phyloP scores from a whole-genome alignment of 306 rosid genomes.

The Gastrolobium bilobum region DNA sequence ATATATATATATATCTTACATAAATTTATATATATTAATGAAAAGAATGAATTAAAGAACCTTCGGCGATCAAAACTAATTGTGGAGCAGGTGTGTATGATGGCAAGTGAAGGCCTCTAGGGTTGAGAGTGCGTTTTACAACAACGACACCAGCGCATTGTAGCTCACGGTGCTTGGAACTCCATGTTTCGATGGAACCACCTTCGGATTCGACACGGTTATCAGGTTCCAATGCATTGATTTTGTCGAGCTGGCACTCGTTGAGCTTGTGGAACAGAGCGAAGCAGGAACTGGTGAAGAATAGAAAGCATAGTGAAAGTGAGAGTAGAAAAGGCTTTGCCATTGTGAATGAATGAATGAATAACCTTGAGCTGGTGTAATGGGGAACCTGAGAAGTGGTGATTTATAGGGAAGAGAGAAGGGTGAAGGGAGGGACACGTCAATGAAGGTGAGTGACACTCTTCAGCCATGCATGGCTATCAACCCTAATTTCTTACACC shows the following conservation, averaged over 20 bases:
- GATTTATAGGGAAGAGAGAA: slow-evolving; percentile 38
- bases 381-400: not conserved
- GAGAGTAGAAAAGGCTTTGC: slow-evolving; percentile 31
- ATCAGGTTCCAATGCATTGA: slow-evolving; percentile 51
- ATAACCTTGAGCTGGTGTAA: slow-evolving; percentile 7
- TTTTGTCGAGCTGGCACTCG: slow-evolving; percentile 39
- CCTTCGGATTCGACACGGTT: slow-evolving; percentile 45
- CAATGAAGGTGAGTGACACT: slow-evolving; percentile 45
- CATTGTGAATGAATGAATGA: slow-evolving; percentile 28
- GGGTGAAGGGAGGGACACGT: slow-evolving; percentile 48
- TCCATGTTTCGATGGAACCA: slow-evolving; percentile 50
- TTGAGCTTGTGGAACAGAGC: slow-evolving; percentile 23
- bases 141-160: slow-evolving; percentile 49
- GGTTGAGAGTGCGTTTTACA: slow-evolving; percentile 37
- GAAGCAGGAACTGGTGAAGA: slow-evolving; percentile 46
- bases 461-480: slow-evolving; percentile 61
- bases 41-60: not conserved
- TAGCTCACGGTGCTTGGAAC: slow-evolving; percentile 41
- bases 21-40: too few relatives aligned
- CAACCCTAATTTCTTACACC: slow-evolving; percentile 50
- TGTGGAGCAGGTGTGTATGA: slow-evolving; percentile 42
- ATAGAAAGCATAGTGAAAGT: slow-evolving; percentile 10
- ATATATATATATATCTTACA: too few relatives aligned
- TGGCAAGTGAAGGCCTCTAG: slow-evolving; percentile 50
- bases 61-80: slow-evolving; percentile 34